Base-by-base conservation (phyloP, 495 filamentous ascomycete genomes). In the Entonaema liquescens region DNA sequence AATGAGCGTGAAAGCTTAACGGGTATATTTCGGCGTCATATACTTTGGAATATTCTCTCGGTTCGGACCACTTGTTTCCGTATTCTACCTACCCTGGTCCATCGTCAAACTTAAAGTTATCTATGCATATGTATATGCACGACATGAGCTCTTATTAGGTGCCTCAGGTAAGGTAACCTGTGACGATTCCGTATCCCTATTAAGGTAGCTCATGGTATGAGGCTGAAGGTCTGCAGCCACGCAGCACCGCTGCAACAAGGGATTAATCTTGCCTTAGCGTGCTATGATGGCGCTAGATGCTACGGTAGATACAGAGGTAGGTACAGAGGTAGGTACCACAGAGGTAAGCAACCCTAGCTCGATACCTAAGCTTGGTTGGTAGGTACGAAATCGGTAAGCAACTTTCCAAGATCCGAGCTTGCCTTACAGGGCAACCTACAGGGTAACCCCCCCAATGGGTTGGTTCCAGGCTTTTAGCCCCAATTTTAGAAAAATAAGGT, bases 191-290 rank as follows among this genome's bases (percentile, higher is more conserved):
- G 42, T 47, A 47, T 47, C 19, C 19, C 42, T 47, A 42, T 11
- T 47, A 21, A 47, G 42, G 42, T 53, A 36, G 44, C 50, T 61
- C 26, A 21, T 33, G 35, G 49, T 53, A 53, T 53, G 67, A 70
- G 67, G 67, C 67, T 72, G 63, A 67, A 72, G 26, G 9, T 31
- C 36, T 62, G 68, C 64, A 72, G 69, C 59, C 69, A 67, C 63
- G 55, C 52, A 58, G 35, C 36, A 59, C 29, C 35, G 3, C 26
- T 50, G 53, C 54, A 49, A 36, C 42, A 47, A 17, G 49, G 52
- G 63, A 17, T 23, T 19, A 35, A 59, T 60, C 64, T 56, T 54
- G 60, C 59, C 36, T 68, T 72, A 64, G 59, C 60, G 64, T 68
- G 63, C 35, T 55, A 62, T 19, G 44, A 59, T 64, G 21, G 49